Evolutionary conservation across 2,329 filamentous ascomycete species (phyloP), one percentile per base, ranked within the genome.

Genomic region (Aspergillus melleus): DNA sequence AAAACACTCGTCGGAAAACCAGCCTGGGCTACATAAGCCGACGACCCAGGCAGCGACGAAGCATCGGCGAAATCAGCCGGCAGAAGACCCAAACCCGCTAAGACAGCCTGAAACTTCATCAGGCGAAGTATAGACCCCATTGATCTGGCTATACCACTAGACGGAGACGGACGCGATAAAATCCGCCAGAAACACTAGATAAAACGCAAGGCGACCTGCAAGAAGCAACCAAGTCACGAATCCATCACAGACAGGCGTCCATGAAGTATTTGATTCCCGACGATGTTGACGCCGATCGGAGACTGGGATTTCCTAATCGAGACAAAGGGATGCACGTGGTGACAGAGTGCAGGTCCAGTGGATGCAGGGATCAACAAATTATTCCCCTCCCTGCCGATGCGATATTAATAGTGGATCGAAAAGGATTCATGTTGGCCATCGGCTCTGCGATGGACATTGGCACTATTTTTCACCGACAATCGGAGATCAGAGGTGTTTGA

Each of bases 1-100:
- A 83, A 84, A 9, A 77, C 79, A 4, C 77, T 77, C 0, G 81
- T 83, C 6, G 82, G 83, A 60, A 84, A 84, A 4, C 78, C 80
- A 10, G 77, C 72, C 0, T 80, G 76, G 16, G 68, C 70, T n/a
- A 67, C 62, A 55, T 64, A 72, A 5, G 63, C 68, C 4, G 63
- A 47, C 12, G 54, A 59, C 9, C 70, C 69, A 6, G 70, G 68
- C 2, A 72, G 59, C 10, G 62, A 62, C 14, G 60, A 57, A 19
- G 61, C 54, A 6, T 59, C 51, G 16, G 49, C 16, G 11, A 44
- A 52, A 1, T 57, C 36, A 19, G 52, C 61, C 6, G 57, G 32
- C 12, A 60, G 19, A 14, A 58, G 39, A n/a, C 39, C 24, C 20
- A 62, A 10, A 10, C 57, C 55, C 14, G 55, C 42, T 19, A 70